phyloP scores from a whole-genome alignment of 768 basidiomycete species.

The Pisolithus tinctorius region DNA sequence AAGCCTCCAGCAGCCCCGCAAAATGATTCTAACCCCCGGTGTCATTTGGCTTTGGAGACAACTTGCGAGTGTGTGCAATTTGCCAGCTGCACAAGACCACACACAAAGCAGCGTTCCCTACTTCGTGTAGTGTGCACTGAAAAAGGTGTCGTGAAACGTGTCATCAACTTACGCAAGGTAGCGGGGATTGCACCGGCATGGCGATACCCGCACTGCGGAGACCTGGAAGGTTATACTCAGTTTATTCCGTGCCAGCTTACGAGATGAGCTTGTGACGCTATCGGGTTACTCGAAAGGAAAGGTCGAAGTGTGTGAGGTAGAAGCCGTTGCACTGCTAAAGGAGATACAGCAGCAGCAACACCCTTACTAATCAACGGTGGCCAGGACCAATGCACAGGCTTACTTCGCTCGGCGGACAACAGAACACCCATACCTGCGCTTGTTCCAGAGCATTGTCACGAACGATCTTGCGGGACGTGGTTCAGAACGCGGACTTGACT shows the following conservation, averaged over 20 bases:
- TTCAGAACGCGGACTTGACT: slow-evolving; percentile 89
- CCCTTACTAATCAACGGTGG: slow-evolving; percentile 92
- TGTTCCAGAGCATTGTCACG: slow-evolving; percentile 91
- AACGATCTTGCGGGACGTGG: slow-evolving; percentile 87
- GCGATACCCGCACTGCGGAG: slow-evolving; percentile 33
- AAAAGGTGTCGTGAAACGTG: slow-evolving; percentile 64
- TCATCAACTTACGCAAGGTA: slow-evolving; percentile 56
- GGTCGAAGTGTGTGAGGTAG: slow-evolving; percentile 68
- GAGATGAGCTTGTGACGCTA: slow-evolving; percentile 84
- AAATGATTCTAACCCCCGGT: slow-evolving; percentile 84
- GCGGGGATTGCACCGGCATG: slow-evolving; percentile 30
- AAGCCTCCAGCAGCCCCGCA: slow-evolving; percentile 89
- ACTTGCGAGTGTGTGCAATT: slow-evolving; percentile 73
- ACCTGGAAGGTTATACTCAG: slow-evolving; percentile 87
- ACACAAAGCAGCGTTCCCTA: slow-evolving; percentile 80
- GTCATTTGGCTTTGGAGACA: slow-evolving; percentile 89
- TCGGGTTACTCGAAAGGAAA: slow-evolving; percentile 91
- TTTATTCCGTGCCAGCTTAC: slow-evolving; percentile 81
- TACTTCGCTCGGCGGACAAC: slow-evolving; percentile 85
- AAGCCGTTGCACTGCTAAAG: slow-evolving; percentile 74
- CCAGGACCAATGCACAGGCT: slow-evolving; percentile 76
- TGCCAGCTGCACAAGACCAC: slow-evolving; percentile 68
- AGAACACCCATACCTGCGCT: slow-evolving; percentile 77
- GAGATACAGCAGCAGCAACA: slow-evolving; percentile 33
- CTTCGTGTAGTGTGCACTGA: slow-evolving; percentile 76